Percentiles rank a stretch among this genome's conserved stretches.
Conservation (phyloP, 768 basidiomycete genomes). For the Leucosporidium scottii region DNA sequence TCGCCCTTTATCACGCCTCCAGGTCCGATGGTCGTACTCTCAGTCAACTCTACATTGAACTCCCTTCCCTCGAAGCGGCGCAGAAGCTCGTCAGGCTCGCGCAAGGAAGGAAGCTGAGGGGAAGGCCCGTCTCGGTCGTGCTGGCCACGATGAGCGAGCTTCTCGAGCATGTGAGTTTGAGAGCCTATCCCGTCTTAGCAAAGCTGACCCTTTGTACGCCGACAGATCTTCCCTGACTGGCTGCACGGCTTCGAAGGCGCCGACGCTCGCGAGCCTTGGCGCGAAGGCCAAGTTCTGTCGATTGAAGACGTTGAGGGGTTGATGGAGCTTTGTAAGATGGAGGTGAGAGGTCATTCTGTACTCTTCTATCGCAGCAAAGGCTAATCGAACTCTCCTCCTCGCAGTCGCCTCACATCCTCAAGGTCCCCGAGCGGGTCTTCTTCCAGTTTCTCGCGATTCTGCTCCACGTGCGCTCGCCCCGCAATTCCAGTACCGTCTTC, state of each 20-base stretch:
- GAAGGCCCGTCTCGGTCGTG: constrained; percentile 8
- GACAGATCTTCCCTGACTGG: constrained; percentile 4
- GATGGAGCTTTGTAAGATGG: neutral
- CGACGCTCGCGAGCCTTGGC: neutral
- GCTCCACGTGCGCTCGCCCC: neutral
- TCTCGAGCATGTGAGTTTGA: neutral
- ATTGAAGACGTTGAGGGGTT: constrained; percentile 2
- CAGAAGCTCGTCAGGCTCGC: constrained; percentile 1
- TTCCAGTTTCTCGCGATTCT: neutral
- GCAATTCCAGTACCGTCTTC: no score
- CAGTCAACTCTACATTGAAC: constrained; percentile 1
- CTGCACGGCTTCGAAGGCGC: neutral
- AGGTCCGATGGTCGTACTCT: constrained; percentile 1
- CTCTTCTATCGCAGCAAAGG: no score
- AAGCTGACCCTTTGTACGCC: neutral
- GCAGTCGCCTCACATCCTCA: neutral
- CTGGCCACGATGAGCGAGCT: constrained; percentile 2
- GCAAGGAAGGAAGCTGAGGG: neutral
- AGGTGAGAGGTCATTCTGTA: neutral
- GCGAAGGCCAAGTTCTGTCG: neutral
- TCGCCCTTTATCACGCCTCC: no score
- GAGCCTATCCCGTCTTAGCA: no score
- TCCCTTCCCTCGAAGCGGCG: neutral
- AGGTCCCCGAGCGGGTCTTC: constrained; percentile 1
- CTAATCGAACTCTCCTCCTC: neutral